Evolutionary conservation across 371 early-diverging fungal species (phyloP).

Genomic region (Haplosporangium sp.): DNA sequence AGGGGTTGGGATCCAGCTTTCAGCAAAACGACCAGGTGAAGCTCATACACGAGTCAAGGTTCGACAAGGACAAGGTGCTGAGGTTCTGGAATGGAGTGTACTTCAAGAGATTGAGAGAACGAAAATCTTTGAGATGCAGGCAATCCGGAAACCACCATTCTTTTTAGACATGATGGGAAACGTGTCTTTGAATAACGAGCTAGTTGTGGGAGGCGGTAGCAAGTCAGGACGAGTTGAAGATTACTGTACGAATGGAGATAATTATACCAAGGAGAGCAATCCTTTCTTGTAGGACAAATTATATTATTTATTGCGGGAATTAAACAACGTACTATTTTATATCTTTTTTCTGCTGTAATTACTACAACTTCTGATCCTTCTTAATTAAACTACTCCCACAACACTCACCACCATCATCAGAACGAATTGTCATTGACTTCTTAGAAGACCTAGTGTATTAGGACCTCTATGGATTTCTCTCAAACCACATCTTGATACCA

Average conservation of each 20-base stretch:
- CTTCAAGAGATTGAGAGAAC: constrained; percentile 32
- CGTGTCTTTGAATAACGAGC: constrained; percentile 10
- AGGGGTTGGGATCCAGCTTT: constrained; percentile 15
- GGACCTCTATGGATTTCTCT: no score
- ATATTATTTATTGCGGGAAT: no score
- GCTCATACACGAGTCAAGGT: constrained; percentile 32
- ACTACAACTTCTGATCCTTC: background rate
- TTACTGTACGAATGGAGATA: background rate
- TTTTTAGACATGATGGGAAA: constrained; percentile 10
- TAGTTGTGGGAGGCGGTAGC: background rate
- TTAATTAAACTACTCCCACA: background rate
- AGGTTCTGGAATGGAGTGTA: constrained; percentile 34
- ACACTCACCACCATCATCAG: background rate
- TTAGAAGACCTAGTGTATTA: no score
- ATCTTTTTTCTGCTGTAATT: no score
- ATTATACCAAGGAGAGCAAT: constrained; percentile 1
- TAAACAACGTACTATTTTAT: no score
- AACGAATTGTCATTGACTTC: background rate
- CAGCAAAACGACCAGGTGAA: constrained; percentile 28
- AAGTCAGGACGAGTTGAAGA: background rate
- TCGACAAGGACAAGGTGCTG: constrained; percentile 19
- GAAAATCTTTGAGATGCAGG: constrained; percentile 41
- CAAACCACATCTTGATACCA: background rate
- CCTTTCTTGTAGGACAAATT: constrained; percentile 15
- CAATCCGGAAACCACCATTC: constrained; percentile 36